Evolutionary conservation across 2,329 filamentous ascomycete genomes (phyloP), one percentile per base, ranked within the genome.

Genomic region (Monilinia laxa): DNA sequence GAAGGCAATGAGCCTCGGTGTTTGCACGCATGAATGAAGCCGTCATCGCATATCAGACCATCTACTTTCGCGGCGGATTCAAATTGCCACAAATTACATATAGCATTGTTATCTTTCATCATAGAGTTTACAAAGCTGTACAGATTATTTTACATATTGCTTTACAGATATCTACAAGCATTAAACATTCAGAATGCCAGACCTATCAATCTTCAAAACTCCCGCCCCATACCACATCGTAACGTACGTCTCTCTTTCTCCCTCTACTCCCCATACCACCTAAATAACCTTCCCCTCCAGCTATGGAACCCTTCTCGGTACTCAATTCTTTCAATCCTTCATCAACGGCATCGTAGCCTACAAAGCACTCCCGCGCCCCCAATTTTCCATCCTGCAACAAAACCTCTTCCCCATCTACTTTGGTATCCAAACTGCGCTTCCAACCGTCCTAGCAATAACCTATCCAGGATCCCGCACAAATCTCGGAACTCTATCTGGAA

Each of bases 351-450:
- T 92, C 63, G 82, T 93, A 65, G 88, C 92, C 74, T 96, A 90
- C 83, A 88, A 84, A 75, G 84, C 86, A 14, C 87, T 97, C 49
- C 87, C 92, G 35, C 87, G 92, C 35, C 86, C 91, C 0, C 87
- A 92, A 76, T 98, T 99, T 81, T 87, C 89, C 35, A 83, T 87
- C 23, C 85, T 97, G 42, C 94, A 97, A 79, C 84, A 87, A 71
- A 86, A 86, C 70, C 86, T 93, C 64, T 97, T 97, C 80, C 92
- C 92, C 45, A 84, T 92, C 73, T 99, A 96, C 82, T 98, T 98
- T 78, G 82, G 86, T 56, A 81, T 98, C 67, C 94, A 98, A 80
- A 88, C 92, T 4, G 83, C 84, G 7, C 81, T 94, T 0, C 92
- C 95, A 0, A 78, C 89, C 20, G 75, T 91, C 28, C 81, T 97